Evolutionary conservation across 2,329 filamentous ascomycete species (phyloP), one percentile per base, ranked within the genome.

Genomic region (Pseudogymnoascus sp.): DNA sequence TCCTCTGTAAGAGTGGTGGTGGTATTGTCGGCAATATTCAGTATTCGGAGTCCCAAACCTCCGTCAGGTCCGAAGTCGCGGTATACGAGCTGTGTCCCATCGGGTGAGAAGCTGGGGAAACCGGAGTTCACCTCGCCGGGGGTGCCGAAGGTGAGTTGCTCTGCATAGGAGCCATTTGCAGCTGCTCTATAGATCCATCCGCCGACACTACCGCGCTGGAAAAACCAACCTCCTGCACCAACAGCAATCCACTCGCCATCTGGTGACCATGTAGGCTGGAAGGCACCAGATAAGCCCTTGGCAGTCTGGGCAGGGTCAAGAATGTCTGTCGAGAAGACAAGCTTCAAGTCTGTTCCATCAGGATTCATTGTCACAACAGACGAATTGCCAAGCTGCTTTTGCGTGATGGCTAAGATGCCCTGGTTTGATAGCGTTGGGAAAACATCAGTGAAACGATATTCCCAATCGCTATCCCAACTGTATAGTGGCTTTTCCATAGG

Each of bases 391-490:
- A 75, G 69, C 61, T 76, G 73, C 62, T 76, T 77, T 61, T 74
- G 67, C 0, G 75, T 77, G 16, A 74, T 71, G 11, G 69, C 72
- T 0, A 76, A 65, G 1, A 63, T 66, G n/a, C 63, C 62, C 41
- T 64, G 62, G 9, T 35, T 70, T 64, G 50, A 65, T 60, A 62
- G 58, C 43, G 61, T 62, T 54, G 76, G 75, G 66, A 78, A 77
- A 2, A 78, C 74, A 59, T 78, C 75, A 47, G 71, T 76, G 69
- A 75, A 75, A 18, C 74, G 72, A 62, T 77, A 77, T 4, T 77
- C 76, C 71, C 71, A 77, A 4, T 75, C 72, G 6, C 41, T 36
- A 41, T 77, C 73, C 70, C 71, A 78, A 63, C 70, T 73, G 63
- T 73, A 77, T 5, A 77, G 68, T 41, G 68, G 41, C 65, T 74